Evolutionary conservation across 75 land plant species (phyloP).

Genomic region (Azolla pinnata): DNA sequence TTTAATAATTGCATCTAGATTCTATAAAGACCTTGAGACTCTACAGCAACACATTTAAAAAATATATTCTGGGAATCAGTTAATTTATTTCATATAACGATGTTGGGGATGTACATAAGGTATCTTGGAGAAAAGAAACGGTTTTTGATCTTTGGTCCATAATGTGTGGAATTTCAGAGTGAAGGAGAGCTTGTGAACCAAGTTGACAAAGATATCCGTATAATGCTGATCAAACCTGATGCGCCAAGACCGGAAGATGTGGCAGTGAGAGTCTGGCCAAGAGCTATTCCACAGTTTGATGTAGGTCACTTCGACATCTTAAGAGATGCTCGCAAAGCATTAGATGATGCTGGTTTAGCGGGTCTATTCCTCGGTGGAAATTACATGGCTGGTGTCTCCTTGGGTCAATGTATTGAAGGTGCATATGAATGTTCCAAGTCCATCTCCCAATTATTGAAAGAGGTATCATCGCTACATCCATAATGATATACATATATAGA

Average conservation of each 20-base stretch:
- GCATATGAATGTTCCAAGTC: constrained; percentile 75
- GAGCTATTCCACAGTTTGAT: constrained; percentile 86
- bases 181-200: constrained; percentile 63
- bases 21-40: too few relatives aligned
- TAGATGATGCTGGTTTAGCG: constrained; percentile 38
- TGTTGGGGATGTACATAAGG: too few relatives aligned
- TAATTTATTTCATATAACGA: too few relatives aligned
- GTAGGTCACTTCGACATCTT: constrained; percentile 77
- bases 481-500: too few relatives aligned
- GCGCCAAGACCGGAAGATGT: constrained; percentile 52
- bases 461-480: too few relatives aligned
- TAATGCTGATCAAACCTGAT: constrained; percentile 70
- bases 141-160: too few relatives aligned
- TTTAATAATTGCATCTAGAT: too few relatives aligned
- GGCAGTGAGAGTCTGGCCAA: constrained; percentile 87
- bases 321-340: constrained; percentile 48
- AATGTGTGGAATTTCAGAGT: constrained; percentile 39
- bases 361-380: constrained; percentile 92
- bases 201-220: constrained; percentile 77
- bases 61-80: too few relatives aligned
- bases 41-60: too few relatives aligned
- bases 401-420: constrained; percentile 88
- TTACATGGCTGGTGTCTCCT: constrained; percentile 81
- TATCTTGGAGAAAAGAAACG: not conserved
- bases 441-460: constrained; percentile 23